Percentiles rank a stretch among this genome's conserved stretches.
phyloP scores from a whole-genome alignment of 371 early-diverging fungal genomes.

The Apophysomyces sp. region DNA sequence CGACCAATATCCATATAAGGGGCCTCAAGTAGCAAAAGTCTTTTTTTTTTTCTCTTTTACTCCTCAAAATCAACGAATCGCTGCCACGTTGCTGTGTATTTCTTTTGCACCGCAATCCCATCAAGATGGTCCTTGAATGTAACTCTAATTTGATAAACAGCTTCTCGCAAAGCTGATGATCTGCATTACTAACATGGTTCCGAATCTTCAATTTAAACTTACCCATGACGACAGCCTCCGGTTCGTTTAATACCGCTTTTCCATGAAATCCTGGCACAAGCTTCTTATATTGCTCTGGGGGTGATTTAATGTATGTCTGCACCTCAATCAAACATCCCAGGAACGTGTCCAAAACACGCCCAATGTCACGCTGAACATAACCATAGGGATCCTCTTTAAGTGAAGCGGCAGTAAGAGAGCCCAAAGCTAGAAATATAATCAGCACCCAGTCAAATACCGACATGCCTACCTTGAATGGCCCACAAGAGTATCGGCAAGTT shows the following conservation, averaged over 20 bases:
- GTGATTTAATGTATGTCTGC: conserved; percentile 30
- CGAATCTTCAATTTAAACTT: background rate
- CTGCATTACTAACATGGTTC: background rate
- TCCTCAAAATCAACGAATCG: conserved; percentile 45
- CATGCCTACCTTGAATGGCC: conserved; percentile 48
- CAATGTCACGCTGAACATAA: conserved; percentile 55
- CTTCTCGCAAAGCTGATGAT: conserved; percentile 44
- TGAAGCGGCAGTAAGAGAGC: conserved; percentile 48
- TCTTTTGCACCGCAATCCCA: conserved; percentile 32
- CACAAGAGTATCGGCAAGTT: conserved; percentile 45
- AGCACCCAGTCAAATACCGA: background rate
- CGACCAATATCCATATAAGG: no score
- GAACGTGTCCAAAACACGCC: conserved; percentile 44
- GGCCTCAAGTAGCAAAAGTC: background rate
- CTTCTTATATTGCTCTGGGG: conserved; percentile 27
- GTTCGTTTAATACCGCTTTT: conserved; percentile 17
- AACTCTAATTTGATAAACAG: conserved; percentile 51
- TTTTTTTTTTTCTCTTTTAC: conserved; percentile 7
- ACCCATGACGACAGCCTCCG: conserved; percentile 29
- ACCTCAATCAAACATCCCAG: conserved; percentile 38
- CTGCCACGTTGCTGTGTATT: conserved; percentile 36
- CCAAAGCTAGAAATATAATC: conserved; percentile 30
- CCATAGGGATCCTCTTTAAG: conserved; percentile 54
- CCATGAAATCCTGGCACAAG: conserved; percentile 14
- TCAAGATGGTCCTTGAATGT: conserved; percentile 39